Evolutionary conservation across 1,139 yeast species (phyloP).

Genomic region (Yamadazyma diddensiae): DNA sequence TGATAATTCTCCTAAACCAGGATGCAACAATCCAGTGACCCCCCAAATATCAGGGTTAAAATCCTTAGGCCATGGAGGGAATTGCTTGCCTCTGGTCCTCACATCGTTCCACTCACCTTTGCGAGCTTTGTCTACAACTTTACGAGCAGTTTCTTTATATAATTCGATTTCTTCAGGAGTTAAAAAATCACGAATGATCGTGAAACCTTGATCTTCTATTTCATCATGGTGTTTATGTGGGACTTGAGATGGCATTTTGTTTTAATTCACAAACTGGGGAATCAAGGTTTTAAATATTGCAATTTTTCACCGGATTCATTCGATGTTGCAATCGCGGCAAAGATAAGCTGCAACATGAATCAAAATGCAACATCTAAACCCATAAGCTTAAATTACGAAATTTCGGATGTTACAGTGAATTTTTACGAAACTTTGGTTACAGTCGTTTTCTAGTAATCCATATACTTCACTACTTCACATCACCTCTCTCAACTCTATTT

Average conservation of each 20-base stretch:
- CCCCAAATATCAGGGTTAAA: constrained; percentile 61
- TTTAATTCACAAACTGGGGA: background rate
- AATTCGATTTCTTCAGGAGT: constrained; percentile 37
- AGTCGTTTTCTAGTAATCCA: too few species aligned
- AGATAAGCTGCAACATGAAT: constrained; percentile 1
- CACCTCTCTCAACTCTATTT: too few species aligned
- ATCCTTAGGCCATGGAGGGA: constrained; percentile 59
- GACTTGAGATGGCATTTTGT: constrained; percentile 13
- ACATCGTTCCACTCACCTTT: constrained; percentile 53
- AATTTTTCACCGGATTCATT: background rate
- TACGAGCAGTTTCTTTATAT: constrained; percentile 38
- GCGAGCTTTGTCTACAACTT: constrained; percentile 45
- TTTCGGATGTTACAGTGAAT: too few species aligned
- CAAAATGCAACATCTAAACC: too few species aligned
- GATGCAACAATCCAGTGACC: constrained; percentile 49
- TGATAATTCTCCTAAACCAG: constrained; percentile 41
- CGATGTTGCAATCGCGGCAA: constrained; percentile 2
- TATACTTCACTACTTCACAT: too few species aligned
- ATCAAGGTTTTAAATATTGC: background rate
- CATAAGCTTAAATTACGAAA: too few species aligned
- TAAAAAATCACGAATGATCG: constrained; percentile 41
- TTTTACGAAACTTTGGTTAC: too few species aligned
- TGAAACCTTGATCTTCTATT: constrained; percentile 44
- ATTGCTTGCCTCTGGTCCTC: constrained; percentile 54
- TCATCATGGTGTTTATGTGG: constrained; percentile 26